Percentiles rank a stretch among this genome's conserved stretches.
Conservation (phyloP, 768 basidiomycete species). For the Leccinum broughii region DNA sequence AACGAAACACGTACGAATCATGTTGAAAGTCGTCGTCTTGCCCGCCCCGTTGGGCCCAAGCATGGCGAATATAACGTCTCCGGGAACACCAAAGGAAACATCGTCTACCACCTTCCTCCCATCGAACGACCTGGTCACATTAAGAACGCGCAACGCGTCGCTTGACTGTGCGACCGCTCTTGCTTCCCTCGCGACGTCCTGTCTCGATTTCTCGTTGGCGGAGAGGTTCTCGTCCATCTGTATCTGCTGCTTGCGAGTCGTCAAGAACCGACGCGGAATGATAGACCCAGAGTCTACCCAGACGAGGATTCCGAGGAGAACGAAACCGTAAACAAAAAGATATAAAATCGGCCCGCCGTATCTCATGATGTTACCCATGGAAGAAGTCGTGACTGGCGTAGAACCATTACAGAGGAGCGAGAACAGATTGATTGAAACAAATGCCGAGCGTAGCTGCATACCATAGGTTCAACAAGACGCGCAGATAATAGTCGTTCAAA, state of each 20-base stretch:
- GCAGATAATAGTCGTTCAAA: background rate
- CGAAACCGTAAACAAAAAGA: slow-evolving; percentile 57
- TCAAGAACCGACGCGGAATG: slow-evolving; percentile 40
- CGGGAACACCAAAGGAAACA: slow-evolving; percentile 65
- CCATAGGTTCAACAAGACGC: background rate
- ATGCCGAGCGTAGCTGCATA: slow-evolving; percentile 57
- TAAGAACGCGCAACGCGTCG: slow-evolving; percentile 62
- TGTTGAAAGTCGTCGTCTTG: slow-evolving; percentile 80
- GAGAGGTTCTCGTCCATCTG: slow-evolving; percentile 16
- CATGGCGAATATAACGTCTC: slow-evolving; percentile 66
- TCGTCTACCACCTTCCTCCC: slow-evolving; percentile 65
- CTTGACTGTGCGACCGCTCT: slow-evolving; percentile 45
- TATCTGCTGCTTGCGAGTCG: slow-evolving; percentile 16
- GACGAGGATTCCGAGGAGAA: slow-evolving; percentile 64
- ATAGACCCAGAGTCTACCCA: slow-evolving; percentile 72
- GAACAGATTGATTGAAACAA: slow-evolving; percentile 80
- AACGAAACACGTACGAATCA: slow-evolving; percentile 57
- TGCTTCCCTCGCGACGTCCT: slow-evolving; percentile 60
- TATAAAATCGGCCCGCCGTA: slow-evolving; percentile 79
- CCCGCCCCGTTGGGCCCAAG: slow-evolving; percentile 85
- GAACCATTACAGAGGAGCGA: slow-evolving; percentile 66
- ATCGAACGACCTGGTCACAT: slow-evolving; percentile 61
- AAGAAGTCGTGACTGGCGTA: slow-evolving; percentile 43
- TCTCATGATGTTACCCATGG: slow-evolving; percentile 53
- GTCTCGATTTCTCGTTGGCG: slow-evolving; percentile 25